Conservation (phyloP, 768 basidiomycete genomes). For the Butyriboletus loyo region DNA sequence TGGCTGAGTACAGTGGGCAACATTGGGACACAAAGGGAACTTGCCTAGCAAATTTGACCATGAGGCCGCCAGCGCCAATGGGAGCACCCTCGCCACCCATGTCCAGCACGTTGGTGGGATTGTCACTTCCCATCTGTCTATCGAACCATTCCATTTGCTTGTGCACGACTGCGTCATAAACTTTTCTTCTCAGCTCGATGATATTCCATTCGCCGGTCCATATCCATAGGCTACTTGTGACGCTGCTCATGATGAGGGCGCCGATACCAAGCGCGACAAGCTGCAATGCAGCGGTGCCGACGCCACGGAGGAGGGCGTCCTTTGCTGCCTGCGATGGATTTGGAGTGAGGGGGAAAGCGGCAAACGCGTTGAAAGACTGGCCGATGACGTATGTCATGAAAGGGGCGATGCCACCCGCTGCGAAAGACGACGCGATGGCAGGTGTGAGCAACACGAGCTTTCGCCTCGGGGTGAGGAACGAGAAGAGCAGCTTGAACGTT, state of each 20-base stretch:
- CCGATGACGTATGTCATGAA: slow-evolving; percentile 86
- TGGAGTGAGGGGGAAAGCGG: slow-evolving; percentile 47
- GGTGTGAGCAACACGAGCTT: slow-evolving; percentile 58
- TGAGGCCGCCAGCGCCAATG: slow-evolving; percentile 83
- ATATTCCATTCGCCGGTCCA: slow-evolving; percentile 82
- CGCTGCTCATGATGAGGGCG: slow-evolving; percentile 66
- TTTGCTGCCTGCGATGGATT: slow-evolving; percentile 43
- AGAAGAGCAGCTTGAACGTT: slow-evolving; percentile 63
- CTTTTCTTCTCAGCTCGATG: slow-evolving; percentile 58
- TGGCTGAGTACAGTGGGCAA: slow-evolving; percentile 4
- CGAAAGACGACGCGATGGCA: slow-evolving; percentile 56
- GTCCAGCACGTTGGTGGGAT: slow-evolving; percentile 37
- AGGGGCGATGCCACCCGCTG: slow-evolving; percentile 70
- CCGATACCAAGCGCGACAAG: slow-evolving; percentile 65
- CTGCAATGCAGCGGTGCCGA: slow-evolving; percentile 61
- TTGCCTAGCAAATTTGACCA: slow-evolving; percentile 89
- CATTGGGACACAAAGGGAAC: background rate
- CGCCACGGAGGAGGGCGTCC: slow-evolving; percentile 49
- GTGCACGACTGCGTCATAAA: slow-evolving; percentile 63
- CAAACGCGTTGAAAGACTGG: slow-evolving; percentile 70
- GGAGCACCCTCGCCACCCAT: slow-evolving; percentile 42
- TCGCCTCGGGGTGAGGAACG: slow-evolving; percentile 57
- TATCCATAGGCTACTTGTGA: slow-evolving; percentile 82
- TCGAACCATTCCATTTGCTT: slow-evolving; percentile 94
- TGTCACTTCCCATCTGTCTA: slow-evolving; percentile 62